Evolutionary conservation across 2,329 filamentous ascomycete genomes (phyloP).

Genomic region (Fusarium sp.): DNA sequence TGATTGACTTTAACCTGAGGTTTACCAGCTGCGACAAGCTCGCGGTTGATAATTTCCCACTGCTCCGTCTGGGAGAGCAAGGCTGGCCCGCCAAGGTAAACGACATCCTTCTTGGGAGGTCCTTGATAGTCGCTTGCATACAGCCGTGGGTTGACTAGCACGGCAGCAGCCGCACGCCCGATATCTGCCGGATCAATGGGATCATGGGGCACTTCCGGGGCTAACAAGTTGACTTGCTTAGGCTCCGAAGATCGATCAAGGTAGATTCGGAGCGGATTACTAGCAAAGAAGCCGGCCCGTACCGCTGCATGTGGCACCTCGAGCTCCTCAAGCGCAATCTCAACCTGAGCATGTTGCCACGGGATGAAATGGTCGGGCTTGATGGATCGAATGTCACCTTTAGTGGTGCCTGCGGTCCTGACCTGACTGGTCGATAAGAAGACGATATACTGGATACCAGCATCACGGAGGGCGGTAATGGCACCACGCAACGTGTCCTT

Average conservation of each 20-base stretch:
- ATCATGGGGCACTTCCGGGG: background rate
- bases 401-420: background rate
- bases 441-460: background rate
- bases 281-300: slow-evolving; percentile 7
- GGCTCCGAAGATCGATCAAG: slow-evolving; percentile 3
- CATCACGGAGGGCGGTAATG: background rate
- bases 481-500: background rate
- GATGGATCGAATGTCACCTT: slow-evolving; percentile 1
- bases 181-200: background rate
- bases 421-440: slow-evolving; percentile 1
- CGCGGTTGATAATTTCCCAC: background rate
- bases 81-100: background rate
- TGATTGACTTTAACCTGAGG: background rate
- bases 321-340: slow-evolving; percentile 1
- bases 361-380: background rate
- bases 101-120: background rate
- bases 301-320: background rate
- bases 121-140: background rate
- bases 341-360: slow-evolving; percentile 2
- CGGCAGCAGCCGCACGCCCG: background rate
- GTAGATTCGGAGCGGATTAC: background rate
- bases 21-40: background rate
- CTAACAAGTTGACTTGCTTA: slow-evolving; percentile 2
- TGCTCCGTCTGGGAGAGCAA: background rate
- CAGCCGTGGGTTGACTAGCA: background rate